Base-by-base conservation (phyloP, 257 asterid species). In the Rehmannia glutinosa region DNA sequence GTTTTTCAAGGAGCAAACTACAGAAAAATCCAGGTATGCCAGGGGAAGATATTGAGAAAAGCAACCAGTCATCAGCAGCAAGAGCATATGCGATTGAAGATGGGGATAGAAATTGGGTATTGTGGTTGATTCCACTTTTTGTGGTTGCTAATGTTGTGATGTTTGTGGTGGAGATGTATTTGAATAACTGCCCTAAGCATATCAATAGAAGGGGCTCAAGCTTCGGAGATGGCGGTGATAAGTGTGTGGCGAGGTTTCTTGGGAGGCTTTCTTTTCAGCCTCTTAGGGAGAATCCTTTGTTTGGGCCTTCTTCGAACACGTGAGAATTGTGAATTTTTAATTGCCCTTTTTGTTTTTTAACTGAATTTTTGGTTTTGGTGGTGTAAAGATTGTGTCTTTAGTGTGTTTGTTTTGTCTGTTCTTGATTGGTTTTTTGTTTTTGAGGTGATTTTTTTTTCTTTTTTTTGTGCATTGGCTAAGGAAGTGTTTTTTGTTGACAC, bases 301-400 rank as follows among this genome's bases (percentile, higher is more conserved):
- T 93, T 16, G 99, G 99, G 1, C 97, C 99, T 75, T 88, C 99
- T 73, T 78, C 95, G 68, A 72, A 85, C 17, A 85, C 96, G 99
- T 93, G 72, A 83, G 95, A 4, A 38, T 55, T 54, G 11, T 49
- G 28, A n/a, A n/a, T n/a, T 6, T 17, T 38, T 53, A n/a, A n/a
- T n/a, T n/a, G n/a, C n/a, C 58, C 33, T 51, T 64, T 23, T 65
- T 1, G 0, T 36, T 4, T 24, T 43, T 27, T 23, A n/a, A n/a
- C n/a, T n/a, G n/a, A n/a, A n/a, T 42, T 21, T 73, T 76, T 35
- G 17, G 49, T 13, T 50, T 8, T 69, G 16, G 27, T 69, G 30
- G 10, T 36, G 59, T 45, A 15, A 54, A 32, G 59, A 15, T 30
- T 62, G 27, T 43, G 19, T 28, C 15, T 10, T 10, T 41, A n/a